Evolutionary conservation across 2,329 filamentous ascomycete genomes (phyloP).

Genomic region (Xylariaceae sp.): DNA sequence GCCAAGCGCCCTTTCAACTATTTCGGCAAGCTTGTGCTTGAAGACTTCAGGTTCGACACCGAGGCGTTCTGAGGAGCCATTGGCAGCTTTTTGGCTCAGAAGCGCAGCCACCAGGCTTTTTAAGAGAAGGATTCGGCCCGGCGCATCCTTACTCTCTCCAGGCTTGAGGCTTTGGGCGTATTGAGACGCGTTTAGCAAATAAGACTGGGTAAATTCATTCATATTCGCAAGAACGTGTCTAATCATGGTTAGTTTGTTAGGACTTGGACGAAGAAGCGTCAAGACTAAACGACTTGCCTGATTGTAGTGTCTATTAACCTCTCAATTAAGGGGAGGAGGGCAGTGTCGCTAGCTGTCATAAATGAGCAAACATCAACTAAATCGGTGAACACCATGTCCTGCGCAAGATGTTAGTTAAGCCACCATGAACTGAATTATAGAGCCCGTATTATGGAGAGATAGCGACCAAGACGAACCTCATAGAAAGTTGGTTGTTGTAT

Average conservation of each 20-base stretch:
- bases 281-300: constrained; percentile 19
- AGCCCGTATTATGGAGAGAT: neutral
- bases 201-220: constrained; percentile 23
- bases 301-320: constrained; percentile 27
- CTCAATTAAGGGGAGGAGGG: constrained; percentile 19
- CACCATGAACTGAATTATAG: neutral
- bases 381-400: constrained; percentile 31
- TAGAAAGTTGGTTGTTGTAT: constrained; percentile 33
- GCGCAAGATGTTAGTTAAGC: constrained; percentile 8
- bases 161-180: constrained; percentile 22
- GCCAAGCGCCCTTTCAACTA: constrained; percentile 22
- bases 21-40: constrained; percentile 20
- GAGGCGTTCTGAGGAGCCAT: constrained; percentile 11
- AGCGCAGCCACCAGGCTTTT: constrained; percentile 25
- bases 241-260: constrained; percentile 14
- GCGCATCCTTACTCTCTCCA: constrained; percentile 5
- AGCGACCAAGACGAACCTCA: constrained; percentile 21
- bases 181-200: constrained; percentile 23
- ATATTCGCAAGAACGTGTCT: constrained; percentile 27
- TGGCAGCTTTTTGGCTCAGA: constrained; percentile 11
- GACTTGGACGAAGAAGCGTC: neutral
- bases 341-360: constrained; percentile 14
- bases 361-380: constrained; percentile 25
- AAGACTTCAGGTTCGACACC: constrained; percentile 16
- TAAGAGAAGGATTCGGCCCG: constrained; percentile 24